Evolutionary conservation across 2,329 filamentous ascomycete genomes (phyloP), one percentile per base, ranked within the genome.

Genomic region (Furcasterigmium sp.): DNA sequence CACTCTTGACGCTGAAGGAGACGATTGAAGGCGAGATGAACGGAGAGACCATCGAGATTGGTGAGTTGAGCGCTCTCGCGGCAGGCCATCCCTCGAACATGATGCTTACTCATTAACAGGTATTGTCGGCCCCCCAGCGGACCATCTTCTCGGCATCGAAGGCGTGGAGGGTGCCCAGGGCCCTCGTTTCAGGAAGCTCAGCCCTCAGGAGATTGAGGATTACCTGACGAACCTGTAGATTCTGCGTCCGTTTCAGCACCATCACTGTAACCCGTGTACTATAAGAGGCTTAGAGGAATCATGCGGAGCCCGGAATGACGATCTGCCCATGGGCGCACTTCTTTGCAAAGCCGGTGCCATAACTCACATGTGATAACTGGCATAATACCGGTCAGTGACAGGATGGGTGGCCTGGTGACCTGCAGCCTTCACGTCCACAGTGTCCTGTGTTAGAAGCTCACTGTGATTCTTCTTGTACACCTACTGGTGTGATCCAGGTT

Each of bases 21-120:
- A 96, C 93, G 45, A 98, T 98, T 61, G 91, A 97, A 72, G 93
- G 93, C 45, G 93, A 97, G 73, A 97, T 97, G 91, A 97, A 91
- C 56, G 91, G 91, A 50, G 91, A 97, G 65, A 96, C 91, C 25
- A 94, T 98, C 52, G 93, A 98, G 71, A 96, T 98, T 66, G 91
- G 89, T 90, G 70, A 64, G 82, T 64, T 25, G 36, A 26, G 23
- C 7, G 23, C 23, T 7, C 36, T 37, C 10, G n/a, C n/a, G n/a
- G n/a, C n/a, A 42, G 35, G 21, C n/a, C 11, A 11, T 21, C 25
- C 4, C 6, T 25, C n/a, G 20, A 37, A 26, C 20, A 0, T 11
- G 34, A 40, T 36, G 40, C 53, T 57, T 54, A 60, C 45, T 37
- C 23, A 14, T 19, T 28, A 5, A 28, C 47, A 93, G 89, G 91